Percentiles rank a stretch among this genome's conserved stretches.
Evolutionary conservation across 208 protist species (phyloP).

Genomic region (Leishmania martiniquensis): DNA sequence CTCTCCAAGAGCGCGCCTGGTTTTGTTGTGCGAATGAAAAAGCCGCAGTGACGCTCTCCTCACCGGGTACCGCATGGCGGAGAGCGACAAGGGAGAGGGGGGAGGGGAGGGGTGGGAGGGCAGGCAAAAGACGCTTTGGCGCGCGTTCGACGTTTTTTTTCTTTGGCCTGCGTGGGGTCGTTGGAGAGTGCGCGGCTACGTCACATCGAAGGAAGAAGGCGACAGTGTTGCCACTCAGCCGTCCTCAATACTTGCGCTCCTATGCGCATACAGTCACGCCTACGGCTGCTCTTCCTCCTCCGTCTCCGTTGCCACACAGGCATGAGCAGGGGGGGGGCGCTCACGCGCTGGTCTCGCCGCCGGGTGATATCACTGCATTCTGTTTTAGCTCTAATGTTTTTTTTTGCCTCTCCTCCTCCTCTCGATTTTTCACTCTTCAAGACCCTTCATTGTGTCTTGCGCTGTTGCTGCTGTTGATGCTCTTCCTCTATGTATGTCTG

Average conservation of each 20-base stretch:
- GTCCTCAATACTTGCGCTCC: background rate
- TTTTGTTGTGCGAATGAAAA: slow-evolving; percentile 72
- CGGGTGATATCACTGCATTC: background rate
- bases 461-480: background rate
- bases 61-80: background rate
- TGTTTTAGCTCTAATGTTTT: background rate
- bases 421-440: background rate
- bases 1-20: slow-evolving; percentile 63
- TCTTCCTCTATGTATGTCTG: too few relatives aligned
- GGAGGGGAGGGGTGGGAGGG: too few relatives aligned
- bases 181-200: background rate
- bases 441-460: too few relatives aligned
- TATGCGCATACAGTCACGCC: background rate
- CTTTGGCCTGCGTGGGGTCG: background rate
- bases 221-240: background rate
- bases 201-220: background rate
- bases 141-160: background rate
- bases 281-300: background rate
- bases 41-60: slow-evolving; percentile 35
- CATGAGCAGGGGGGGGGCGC: background rate
- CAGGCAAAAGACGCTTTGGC: background rate
- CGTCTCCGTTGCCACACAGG: too few relatives aligned
- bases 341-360: background rate
- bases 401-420: background rate
- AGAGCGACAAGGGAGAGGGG: background rate